These are phyloP conservation scores for Plasmodium relictum DNA, from an alignment of 169 alveolate genomes.

Conservation along the genomic window DNA sequence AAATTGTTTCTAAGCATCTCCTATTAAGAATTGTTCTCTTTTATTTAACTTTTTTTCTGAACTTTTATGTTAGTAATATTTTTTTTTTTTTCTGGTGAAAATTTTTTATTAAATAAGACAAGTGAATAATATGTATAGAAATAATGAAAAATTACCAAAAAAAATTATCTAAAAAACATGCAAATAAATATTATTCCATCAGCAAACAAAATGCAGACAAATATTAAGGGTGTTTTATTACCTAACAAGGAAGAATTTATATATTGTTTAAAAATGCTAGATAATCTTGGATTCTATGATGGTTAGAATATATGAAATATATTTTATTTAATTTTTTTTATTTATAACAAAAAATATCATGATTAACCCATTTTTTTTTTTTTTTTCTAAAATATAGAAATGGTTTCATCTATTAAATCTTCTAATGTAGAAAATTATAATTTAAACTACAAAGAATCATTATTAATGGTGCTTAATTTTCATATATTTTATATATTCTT, in stretches of 20 bases:
- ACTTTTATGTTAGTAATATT: background rate
- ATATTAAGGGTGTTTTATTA: slow-evolving; percentile 24
- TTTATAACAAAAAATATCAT: slow-evolving; percentile 1
- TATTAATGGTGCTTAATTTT: slow-evolving; percentile 37
- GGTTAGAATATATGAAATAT: slow-evolving; percentile 40
- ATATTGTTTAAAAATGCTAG: slow-evolving; percentile 64
- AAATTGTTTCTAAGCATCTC: background rate
- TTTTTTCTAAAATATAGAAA: slow-evolving; percentile 20
- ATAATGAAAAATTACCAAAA: no score
- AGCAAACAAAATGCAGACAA: slow-evolving; percentile 51
- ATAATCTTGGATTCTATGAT: slow-evolving; percentile 68
- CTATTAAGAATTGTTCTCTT: background rate
- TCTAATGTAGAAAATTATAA: slow-evolving; percentile 49
- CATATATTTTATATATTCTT: background rate
- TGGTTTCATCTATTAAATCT: slow-evolving; percentile 37
- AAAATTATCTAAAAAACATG: background rate
- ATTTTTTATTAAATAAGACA: background rate
- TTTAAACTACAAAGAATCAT: slow-evolving; percentile 51
- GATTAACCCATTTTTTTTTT: background rate
- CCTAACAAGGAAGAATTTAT: slow-evolving; percentile 66
- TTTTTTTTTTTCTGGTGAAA: background rate
- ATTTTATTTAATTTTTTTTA: background rate
- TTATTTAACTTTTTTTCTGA: background rate
- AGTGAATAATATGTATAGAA: no score
- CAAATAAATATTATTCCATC: background rate